These are phyloP conservation scores for Schizochytrium sp. DNA, from an alignment of 108 stramenopile species.

Conservation along the genomic window DNA sequence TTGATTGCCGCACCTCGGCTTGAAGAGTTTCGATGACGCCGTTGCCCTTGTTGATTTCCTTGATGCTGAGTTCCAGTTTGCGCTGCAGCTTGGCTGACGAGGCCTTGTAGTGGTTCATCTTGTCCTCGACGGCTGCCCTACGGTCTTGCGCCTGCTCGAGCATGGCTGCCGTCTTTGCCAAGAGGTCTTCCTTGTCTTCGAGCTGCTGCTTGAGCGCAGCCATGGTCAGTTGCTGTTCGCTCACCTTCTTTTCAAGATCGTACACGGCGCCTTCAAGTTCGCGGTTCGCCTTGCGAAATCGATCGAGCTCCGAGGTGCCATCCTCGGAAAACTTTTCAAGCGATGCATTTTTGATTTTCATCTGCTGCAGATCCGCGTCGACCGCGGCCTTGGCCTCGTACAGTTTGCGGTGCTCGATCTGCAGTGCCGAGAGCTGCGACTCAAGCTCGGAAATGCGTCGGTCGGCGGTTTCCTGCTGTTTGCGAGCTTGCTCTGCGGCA, in stretches of 20 bases:
- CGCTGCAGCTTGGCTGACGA: constrained; percentile 39
- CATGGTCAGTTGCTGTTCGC: constrained; percentile 3
- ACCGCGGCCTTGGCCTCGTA: neutral
- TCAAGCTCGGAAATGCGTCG: neutral
- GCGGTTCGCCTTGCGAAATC: neutral
- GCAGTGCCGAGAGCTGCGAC: neutral
- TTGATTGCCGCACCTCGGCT: constrained; percentile 11
- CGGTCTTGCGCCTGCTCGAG: neutral
- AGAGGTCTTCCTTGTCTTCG: neutral
- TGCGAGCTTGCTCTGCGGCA: neutral
- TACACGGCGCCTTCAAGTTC: neutral
- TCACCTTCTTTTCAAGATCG: neutral
- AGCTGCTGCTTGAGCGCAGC: neutral
- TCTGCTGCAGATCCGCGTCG: neutral
- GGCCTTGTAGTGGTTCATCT: neutral
- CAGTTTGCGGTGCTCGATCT: neutral
- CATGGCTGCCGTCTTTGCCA: neutral
- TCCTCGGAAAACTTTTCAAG: neutral
- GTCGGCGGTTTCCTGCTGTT: constrained; percentile 5
- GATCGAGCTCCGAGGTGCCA: neutral
- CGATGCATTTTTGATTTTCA: neutral
- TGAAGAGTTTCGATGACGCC: constrained; percentile 42
- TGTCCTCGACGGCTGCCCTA: neutral
- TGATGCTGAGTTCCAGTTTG: constrained; percentile 37
- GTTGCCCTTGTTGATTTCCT: constrained; percentile 43